phyloP scores from a whole-genome alignment of 2,329 filamentous ascomycete genomes.

The Aspergillus ruber region DNA sequence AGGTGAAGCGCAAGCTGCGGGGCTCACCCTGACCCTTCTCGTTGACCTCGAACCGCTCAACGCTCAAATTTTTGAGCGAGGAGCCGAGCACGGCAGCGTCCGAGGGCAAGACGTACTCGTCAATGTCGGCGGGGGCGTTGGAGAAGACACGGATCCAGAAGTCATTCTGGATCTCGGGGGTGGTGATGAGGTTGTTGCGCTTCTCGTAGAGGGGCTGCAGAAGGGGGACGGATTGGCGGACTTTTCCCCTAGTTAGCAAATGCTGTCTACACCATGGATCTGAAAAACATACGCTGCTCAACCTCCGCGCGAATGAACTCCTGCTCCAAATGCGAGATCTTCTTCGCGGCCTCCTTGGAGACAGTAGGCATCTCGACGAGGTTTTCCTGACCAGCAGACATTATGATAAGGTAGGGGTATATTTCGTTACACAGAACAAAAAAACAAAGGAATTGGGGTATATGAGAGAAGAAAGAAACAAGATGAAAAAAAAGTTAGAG shows the following conservation, averaged over 20 bases:
- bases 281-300: constrained; percentile 63
- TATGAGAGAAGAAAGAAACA: neutral
- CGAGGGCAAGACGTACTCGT: constrained; percentile 76
- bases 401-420: constrained; percentile 2
- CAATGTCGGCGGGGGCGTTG: constrained; percentile 76
- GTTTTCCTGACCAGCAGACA: constrained; percentile 20
- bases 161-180: constrained; percentile 55
- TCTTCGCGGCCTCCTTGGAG: constrained; percentile 44
- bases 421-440: neutral
- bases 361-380: constrained; percentile 28
- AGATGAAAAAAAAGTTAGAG: neutral
- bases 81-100: constrained; percentile 65
- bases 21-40: constrained; percentile 62
- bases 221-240: constrained; percentile 65
- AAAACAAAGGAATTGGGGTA: neutral
- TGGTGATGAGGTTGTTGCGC: constrained; percentile 62
- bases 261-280: neutral
- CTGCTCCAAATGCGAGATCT: constrained; percentile 71
- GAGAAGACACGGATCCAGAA: constrained; percentile 97
- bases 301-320: constrained; percentile 79
- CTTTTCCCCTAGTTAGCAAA: constrained; percentile 37
- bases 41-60: constrained; percentile 72
- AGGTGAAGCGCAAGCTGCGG: constrained; percentile 68
- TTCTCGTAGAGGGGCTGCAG: constrained; percentile 67
- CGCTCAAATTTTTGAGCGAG: constrained; percentile 60